phyloP scores from a whole-genome alignment of 768 basidiomycete species.

The Gloeophyllum trabeum region DNA sequence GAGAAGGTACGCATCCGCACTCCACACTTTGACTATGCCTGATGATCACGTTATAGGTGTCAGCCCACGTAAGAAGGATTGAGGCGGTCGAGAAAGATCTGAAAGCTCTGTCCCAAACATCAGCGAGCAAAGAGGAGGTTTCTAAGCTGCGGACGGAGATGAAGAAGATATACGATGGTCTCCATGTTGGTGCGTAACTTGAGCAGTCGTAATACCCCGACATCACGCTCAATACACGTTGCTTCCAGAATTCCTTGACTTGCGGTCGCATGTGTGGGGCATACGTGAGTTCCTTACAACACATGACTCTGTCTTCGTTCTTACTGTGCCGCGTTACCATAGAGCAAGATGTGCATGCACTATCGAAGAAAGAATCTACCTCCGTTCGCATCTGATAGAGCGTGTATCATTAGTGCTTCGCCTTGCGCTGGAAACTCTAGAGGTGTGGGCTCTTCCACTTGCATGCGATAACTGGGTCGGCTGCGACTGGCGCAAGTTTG shows the following conservation, averaged over 20 bases:
- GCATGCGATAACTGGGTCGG: no score
- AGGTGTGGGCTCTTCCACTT: no score
- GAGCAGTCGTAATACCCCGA: no score
- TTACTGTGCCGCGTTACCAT: neutral
- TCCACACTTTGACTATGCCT: neutral
- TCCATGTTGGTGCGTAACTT: slow-evolving; percentile 53
- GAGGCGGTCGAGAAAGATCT: slow-evolving; percentile 87
- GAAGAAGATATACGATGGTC: slow-evolving; percentile 79
- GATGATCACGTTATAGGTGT: slow-evolving; percentile 36
- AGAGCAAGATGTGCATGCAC: slow-evolving; percentile 76
- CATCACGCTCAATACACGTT: no score
- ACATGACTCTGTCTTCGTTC: neutral
- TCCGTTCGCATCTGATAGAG: slow-evolving; percentile 43
- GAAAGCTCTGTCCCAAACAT: slow-evolving; percentile 54
- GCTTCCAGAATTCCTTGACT: slow-evolving; percentile 61
- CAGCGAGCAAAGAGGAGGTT: slow-evolving; percentile 74
- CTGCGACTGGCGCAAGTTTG: no score
- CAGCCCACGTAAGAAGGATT: slow-evolving; percentile 72
- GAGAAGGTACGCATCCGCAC: slow-evolving; percentile 65
- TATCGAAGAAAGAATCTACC: slow-evolving; percentile 58
- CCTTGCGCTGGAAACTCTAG: no score
- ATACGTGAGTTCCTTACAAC: slow-evolving; percentile 49
- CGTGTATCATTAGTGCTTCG: no score
- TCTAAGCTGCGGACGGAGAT: slow-evolving; percentile 65
- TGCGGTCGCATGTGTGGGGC: slow-evolving; percentile 78